phyloP scores from a whole-genome alignment of 306 rosid genomes.

The Pyrus bretschneideri region DNA sequence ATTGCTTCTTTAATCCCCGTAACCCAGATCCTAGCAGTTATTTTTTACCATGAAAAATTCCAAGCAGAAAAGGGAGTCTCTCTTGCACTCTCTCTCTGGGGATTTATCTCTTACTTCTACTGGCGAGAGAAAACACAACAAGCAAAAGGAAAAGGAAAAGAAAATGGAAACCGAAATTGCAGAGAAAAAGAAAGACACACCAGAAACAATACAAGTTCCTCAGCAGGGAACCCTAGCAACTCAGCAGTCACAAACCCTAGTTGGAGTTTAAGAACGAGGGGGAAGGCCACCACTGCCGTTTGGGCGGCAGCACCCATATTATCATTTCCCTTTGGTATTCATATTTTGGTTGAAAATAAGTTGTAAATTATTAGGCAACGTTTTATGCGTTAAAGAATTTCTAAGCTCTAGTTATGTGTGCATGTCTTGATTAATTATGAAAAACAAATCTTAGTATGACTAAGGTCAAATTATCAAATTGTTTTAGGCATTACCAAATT shows the following conservation, averaged over 20 bases:
- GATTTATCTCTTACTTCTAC: slow-evolving; percentile 47
- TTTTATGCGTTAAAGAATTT: neutral
- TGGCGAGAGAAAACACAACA: slow-evolving; percentile 37
- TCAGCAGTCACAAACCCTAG: neutral
- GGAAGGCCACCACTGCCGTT: neutral
- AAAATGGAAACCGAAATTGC: neutral
- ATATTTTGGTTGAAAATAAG: neutral
- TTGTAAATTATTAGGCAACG: neutral
- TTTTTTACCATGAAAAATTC: slow-evolving; percentile 41
- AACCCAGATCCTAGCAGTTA: slow-evolving; percentile 38
- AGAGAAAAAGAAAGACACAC: neutral
- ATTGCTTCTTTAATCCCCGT: slow-evolving; percentile 35
- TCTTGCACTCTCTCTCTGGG: slow-evolving; percentile 44
- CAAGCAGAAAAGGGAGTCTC: slow-evolving; percentile 46
- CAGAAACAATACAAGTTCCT: neutral
- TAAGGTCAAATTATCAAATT: neutral
- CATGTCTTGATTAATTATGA: neutral
- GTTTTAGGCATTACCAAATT: neutral
- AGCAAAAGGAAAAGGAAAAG: neutral
- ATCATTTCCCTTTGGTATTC: neutral
- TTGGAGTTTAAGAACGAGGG: neutral
- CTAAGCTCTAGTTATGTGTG: neutral
- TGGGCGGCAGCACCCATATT: neutral
- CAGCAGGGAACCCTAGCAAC: neutral
- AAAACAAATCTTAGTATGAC: neutral